phyloP scores from a whole-genome alignment of 495 filamentous ascomycete genomes.

The Penicillium argentinense region DNA sequence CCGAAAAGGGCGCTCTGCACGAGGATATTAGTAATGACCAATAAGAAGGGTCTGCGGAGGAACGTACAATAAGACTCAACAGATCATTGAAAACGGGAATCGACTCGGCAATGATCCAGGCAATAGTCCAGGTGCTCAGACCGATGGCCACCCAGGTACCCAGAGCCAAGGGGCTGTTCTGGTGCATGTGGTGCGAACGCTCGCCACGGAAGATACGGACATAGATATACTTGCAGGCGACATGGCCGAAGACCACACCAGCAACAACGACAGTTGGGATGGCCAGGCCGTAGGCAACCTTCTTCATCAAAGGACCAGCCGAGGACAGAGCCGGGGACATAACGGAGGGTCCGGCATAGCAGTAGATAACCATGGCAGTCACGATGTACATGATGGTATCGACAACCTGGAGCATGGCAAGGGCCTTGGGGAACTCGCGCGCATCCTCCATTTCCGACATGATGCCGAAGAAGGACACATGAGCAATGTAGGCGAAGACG shows the following conservation, averaged over 20 bases:
- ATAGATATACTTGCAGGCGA: conserved; percentile 63
- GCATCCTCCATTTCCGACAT: conserved; percentile 73
- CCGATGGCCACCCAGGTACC: conserved; percentile 59
- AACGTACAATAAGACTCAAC: conserved; percentile 44
- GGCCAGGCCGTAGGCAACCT: conserved; percentile 74
- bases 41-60: not conserved
- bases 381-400: conserved; percentile 63
- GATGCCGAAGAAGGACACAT: conserved; percentile 71
- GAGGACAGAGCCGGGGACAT: conserved; percentile 71
- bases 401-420: conserved; percentile 58
- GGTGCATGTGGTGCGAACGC: conserved; percentile 53
- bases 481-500: conserved; percentile 41
- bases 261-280: conserved; percentile 57
- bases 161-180: conserved; percentile 43
- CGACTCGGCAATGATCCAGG: conserved; percentile 70
- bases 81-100: conserved; percentile 73
- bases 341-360: conserved; percentile 64
- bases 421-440: conserved; percentile 60
- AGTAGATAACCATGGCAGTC: conserved; percentile 56
- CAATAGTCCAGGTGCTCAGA: conserved; percentile 57
- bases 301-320: conserved; percentile 58
- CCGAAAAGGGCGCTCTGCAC: conserved; percentile 37
- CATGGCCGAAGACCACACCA: conserved; percentile 61
- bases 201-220: conserved; percentile 56
- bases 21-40: conserved; percentile 21